Conservation (phyloP, 2,329 filamentous ascomycete genomes). For the Dactylellina sp. region DNA sequence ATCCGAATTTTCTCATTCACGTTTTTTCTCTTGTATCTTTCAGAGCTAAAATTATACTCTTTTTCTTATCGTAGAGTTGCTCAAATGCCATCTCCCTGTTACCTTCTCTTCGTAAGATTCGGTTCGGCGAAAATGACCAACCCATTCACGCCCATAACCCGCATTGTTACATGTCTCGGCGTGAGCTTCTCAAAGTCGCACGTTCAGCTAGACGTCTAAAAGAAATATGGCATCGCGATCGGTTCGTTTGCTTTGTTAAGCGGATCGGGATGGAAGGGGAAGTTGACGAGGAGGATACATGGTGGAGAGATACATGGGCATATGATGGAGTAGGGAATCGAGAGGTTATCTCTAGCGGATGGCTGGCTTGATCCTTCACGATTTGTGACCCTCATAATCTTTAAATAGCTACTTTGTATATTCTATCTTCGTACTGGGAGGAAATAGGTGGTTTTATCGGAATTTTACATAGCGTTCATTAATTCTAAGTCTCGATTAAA, state of each 20-base stretch:
- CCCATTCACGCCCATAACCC: slow-evolving; percentile 21
- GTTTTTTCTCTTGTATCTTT: not conserved
- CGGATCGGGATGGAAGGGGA: slow-evolving; percentile 9
- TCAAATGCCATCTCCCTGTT: slow-evolving; percentile 9
- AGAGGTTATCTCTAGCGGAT: slow-evolving; percentile 23
- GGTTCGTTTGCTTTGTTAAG: slow-evolving; percentile 34
- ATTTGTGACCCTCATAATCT: too few relatives aligned
- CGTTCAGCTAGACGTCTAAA: not conserved
- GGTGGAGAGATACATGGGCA: slow-evolving; percentile 53
- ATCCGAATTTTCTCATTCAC: not conserved
- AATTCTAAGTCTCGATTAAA: not conserved
- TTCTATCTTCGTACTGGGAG: too few relatives aligned
- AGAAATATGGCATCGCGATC: slow-evolving; percentile 35
- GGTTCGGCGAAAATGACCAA: slow-evolving; percentile 29
- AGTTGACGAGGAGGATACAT: slow-evolving; percentile 18
- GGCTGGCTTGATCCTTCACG: slow-evolving; percentile 12
- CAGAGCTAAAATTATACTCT: not conserved
- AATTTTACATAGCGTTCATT: too few relatives aligned
- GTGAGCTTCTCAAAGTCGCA: slow-evolving; percentile 25
- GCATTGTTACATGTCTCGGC: slow-evolving; percentile 42
- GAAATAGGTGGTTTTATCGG: too few relatives aligned
- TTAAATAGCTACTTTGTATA: too few relatives aligned
- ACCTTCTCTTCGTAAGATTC: slow-evolving; percentile 26
- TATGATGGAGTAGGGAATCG: slow-evolving; percentile 27
- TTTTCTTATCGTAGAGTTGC: slow-evolving; percentile 34